These are phyloP conservation scores for Pseudopithomyces maydicus DNA, from an alignment of 2,329 filamentous ascomycete genomes.

Conservation along the genomic window DNA sequence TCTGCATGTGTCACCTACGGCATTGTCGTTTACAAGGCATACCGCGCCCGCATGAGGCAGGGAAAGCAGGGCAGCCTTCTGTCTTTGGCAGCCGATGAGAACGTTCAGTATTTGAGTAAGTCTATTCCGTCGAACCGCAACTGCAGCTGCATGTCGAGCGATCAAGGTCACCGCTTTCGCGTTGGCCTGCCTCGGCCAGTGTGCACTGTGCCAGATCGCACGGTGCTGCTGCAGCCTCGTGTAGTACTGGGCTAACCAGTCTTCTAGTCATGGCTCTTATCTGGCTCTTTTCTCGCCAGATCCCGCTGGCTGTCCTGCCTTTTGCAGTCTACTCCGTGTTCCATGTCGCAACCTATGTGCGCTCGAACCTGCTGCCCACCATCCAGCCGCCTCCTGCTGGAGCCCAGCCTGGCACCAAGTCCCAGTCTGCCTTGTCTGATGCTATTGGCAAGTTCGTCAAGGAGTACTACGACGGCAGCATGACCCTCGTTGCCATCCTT, in stretches of 20 bases:
- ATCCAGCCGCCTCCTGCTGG: slow-evolving; percentile 68
- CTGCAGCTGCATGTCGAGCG: background rate
- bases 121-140: background rate
- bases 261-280: slow-evolving; percentile 83
- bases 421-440: slow-evolving; percentile 70
- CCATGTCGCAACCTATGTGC: slow-evolving; percentile 96
- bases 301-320: slow-evolving; percentile 86
- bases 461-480: slow-evolving; percentile 95
- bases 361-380: slow-evolving; percentile 89
- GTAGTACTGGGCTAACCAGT: slow-evolving; percentile 17
- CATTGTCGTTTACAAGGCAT: slow-evolving; percentile 98
- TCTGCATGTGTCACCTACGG: slow-evolving; percentile 92
- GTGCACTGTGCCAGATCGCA: background rate
- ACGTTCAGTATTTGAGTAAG: slow-evolving; percentile 95
- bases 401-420: slow-evolving; percentile 60
- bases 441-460: slow-evolving; percentile 93
- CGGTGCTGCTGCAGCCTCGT: background rate
- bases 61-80: slow-evolving; percentile 69
- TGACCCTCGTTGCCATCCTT: slow-evolving; percentile 87
- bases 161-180: slow-evolving; percentile 19
- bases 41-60: slow-evolving; percentile 80
- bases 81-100: slow-evolving; percentile 82
- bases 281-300: slow-evolving; percentile 91
- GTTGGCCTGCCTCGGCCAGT: slow-evolving; percentile 1
- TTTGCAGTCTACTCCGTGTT: slow-evolving; percentile 98